Evolutionary conservation across 768 basidiomycete species (phyloP).

Genomic region (Galerina sulciceps): DNA sequence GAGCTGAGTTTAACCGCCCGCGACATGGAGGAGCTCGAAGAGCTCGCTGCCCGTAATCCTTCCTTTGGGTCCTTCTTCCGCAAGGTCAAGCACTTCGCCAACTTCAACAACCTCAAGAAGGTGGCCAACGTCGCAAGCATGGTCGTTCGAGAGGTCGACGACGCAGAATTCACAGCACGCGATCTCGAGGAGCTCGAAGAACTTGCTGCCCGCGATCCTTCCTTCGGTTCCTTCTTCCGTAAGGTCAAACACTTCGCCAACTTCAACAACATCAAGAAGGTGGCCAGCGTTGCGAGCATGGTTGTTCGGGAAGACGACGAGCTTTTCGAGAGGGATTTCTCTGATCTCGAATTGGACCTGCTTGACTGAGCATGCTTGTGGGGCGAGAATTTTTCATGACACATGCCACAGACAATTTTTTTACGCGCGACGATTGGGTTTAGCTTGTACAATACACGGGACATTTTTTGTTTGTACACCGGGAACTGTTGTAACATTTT

Average conservation of each 20-base stretch:
- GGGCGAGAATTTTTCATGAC: too few species aligned
- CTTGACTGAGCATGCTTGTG: neutral
- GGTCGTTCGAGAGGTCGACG: conserved; percentile 8
- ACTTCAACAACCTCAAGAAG: conserved; percentile 9
- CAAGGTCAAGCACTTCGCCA: conserved; percentile 15
- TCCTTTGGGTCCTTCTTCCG: conserved; percentile 14
- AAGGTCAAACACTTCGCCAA: conserved; percentile 14
- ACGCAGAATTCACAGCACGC: neutral
- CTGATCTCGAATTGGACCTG: conserved; percentile 1
- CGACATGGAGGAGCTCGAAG: conserved; percentile 9
- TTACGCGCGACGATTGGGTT: too few species aligned
- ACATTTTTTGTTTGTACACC: neutral
- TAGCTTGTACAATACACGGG: neutral
- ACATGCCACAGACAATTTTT: too few species aligned
- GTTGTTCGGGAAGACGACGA: conserved; percentile 9
- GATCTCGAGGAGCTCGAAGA: conserved; percentile 10
- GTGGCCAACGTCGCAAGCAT: conserved; percentile 4
- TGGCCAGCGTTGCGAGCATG: conserved; percentile 1
- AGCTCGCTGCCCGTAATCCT: conserved; percentile 17
- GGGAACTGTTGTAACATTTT: neutral
- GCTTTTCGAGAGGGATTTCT: neutral
- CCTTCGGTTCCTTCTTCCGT: conserved; percentile 14
- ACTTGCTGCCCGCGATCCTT: conserved; percentile 16
- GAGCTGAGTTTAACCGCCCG: neutral
- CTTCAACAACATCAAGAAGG: conserved; percentile 10